These are phyloP conservation scores for Lathyrus oleraceus DNA, from an alignment of 306 rosid genomes.

Conservation along the genomic window DNA sequence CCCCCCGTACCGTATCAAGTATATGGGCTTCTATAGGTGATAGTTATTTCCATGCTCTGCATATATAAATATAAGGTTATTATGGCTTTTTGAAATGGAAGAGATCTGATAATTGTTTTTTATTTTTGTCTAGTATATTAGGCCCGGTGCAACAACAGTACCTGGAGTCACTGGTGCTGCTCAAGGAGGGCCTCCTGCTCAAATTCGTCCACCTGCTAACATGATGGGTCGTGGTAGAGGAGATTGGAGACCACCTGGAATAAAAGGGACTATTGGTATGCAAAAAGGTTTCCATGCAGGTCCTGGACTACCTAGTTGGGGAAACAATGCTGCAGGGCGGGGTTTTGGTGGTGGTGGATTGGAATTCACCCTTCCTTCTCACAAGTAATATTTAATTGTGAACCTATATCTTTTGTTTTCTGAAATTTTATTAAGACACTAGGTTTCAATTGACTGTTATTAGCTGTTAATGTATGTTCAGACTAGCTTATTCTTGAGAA, in stretches of 20 bases:
- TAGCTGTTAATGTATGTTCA: constrained; percentile 5
- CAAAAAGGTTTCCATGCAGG: constrained; percentile 86
- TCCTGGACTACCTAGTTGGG: constrained; percentile 79
- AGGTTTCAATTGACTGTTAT: constrained; percentile 27
- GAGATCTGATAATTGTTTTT: constrained; percentile 21
- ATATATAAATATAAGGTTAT: constrained; percentile 22
- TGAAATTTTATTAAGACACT: constrained; percentile 12
- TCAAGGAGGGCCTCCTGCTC: constrained; percentile 82
- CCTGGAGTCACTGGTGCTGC: constrained; percentile 64
- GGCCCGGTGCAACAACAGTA: constrained; percentile 91
- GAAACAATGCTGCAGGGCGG: constrained; percentile 72
- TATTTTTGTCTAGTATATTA: constrained; percentile 69
- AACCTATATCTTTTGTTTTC: constrained; percentile 5
- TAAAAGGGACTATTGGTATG: constrained; percentile 56
- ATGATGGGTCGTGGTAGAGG: constrained; percentile 95
- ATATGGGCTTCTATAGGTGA: background rate
- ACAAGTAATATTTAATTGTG: constrained; percentile 73
- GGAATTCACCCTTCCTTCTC: constrained; percentile 97
- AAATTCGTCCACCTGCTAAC: constrained; percentile 77
- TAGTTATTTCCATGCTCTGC: constrained; percentile 26
- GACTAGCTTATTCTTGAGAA: background rate
- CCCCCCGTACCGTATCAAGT: background rate
- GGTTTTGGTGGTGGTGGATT: constrained; percentile 88
- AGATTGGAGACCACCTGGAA: constrained; percentile 93
- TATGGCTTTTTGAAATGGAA: constrained; percentile 10